A percentile compares a stretch with the other conserved stretches of the same genome.
Evolutionary conservation across 2,329 filamentous ascomycete species (phyloP).

Genomic region (Aspergillus unguis): DNA sequence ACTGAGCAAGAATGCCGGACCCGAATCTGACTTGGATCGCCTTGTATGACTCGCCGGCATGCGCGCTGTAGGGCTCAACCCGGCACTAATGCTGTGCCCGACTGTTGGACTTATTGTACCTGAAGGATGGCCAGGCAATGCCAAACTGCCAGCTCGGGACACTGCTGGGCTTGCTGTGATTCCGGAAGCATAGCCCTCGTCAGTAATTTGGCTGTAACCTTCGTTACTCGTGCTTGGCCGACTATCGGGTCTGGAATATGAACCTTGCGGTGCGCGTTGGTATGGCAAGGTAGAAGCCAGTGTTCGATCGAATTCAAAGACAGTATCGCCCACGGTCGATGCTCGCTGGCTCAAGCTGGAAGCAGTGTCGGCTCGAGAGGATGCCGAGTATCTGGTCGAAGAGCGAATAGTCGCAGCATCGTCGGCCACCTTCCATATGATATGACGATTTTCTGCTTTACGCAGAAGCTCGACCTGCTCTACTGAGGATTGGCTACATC

Average conservation of each 20-base stretch:
- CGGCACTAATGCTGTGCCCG: constrained; percentile 21
- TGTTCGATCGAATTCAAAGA: constrained; percentile 33
- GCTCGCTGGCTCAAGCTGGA: constrained; percentile 27
- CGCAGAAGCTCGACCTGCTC: constrained; percentile 37
- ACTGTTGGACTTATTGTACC: constrained; percentile 13
- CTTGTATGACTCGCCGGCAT: constrained; percentile 12
- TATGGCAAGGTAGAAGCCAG: constrained; percentile 27
- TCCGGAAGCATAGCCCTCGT: constrained; percentile 29
- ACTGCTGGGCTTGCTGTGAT: constrained; percentile 16
- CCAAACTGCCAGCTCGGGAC: constrained; percentile 11
- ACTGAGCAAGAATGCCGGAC: constrained; percentile 1
- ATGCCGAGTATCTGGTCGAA: constrained; percentile 21
- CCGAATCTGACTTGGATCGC: constrained; percentile 21
- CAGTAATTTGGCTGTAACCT: constrained; percentile 20
- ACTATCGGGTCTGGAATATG: constrained; percentile 10
- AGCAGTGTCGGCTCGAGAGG: constrained; percentile 22
- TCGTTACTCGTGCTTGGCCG: constrained; percentile 10
- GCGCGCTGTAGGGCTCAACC: constrained; percentile 11
- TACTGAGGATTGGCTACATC: constrained; percentile 28
- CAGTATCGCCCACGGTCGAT: constrained; percentile 26
- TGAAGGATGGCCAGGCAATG: constrained; percentile 17
- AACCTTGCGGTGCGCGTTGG: constrained; percentile 18
- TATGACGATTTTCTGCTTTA: constrained; percentile 30
- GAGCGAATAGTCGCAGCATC: constrained; percentile 36
- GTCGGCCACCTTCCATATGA: constrained; percentile 36